These are phyloP conservation scores for Bolboschoenoplectus hybrid DNA, from an alignment of 202 grass and related monocot species.

Conservation along the genomic window DNA sequence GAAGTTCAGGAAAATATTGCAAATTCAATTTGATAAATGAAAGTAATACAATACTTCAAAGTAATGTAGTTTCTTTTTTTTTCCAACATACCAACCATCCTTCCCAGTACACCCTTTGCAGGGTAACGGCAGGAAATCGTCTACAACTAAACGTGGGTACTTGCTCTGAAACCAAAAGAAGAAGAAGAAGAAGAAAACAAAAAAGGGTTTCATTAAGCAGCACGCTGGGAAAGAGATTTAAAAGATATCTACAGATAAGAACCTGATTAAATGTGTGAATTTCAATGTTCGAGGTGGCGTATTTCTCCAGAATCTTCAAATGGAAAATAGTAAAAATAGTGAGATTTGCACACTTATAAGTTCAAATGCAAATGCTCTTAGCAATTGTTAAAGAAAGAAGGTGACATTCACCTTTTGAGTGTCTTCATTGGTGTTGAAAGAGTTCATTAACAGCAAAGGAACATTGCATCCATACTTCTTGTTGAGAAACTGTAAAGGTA, in stretches of 20 bases:
- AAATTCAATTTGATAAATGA: neutral
- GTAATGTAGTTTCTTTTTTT: neutral
- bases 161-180: constrained; percentile 60
- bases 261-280: constrained; percentile 96
- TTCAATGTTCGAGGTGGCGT: constrained; percentile 62
- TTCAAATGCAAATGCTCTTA: constrained; percentile 12
- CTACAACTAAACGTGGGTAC: constrained; percentile 80
- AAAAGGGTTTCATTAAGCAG: neutral
- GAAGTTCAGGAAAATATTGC: neutral
- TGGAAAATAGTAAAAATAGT: neutral
- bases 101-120: constrained; percentile 60
- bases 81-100: constrained; percentile 54
- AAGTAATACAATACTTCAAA: neutral
- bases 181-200: neutral
- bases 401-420: constrained; percentile 60
- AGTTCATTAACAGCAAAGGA: constrained; percentile 96
- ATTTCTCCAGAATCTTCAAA: constrained; percentile 87
- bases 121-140: constrained; percentile 75
- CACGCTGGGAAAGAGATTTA: neutral
- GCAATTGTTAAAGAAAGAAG: constrained; percentile 5
- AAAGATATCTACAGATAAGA: neutral
- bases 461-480: constrained; percentile 94
- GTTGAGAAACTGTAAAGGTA: constrained; percentile 64
- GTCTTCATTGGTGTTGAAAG: constrained; percentile 94
- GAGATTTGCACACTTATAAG: neutral